A percentile compares a stretch with the other conserved stretches of the same genome.
phyloP scores from a whole-genome alignment of 148 eudicot species.

The Nepenthes mirabilis region DNA sequence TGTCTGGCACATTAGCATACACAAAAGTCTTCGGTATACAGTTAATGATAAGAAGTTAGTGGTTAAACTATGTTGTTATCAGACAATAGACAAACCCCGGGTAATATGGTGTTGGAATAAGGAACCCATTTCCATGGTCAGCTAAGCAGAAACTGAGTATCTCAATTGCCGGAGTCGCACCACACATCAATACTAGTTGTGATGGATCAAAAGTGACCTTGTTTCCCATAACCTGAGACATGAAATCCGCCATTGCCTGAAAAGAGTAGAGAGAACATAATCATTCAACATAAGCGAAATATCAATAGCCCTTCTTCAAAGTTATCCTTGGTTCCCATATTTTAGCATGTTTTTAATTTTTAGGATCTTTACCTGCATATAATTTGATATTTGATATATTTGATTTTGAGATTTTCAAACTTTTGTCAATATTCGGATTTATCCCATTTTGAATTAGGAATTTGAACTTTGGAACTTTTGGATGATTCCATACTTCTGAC shows the following conservation, averaged over 20 bases:
- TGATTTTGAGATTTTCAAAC: too few relatives aligned
- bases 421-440: too few relatives aligned
- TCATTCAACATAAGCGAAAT: neutral
- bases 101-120: conserved; percentile 86
- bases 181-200: conserved; percentile 64
- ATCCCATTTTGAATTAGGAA: too few relatives aligned
- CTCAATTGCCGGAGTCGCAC: conserved; percentile 91
- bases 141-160: conserved; percentile 84
- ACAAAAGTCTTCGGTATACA: conserved; percentile 46
- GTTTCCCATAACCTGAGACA: conserved; percentile 60
- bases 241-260: conserved; percentile 76
- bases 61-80: neutral
- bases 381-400: too few relatives aligned
- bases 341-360: too few relatives aligned
- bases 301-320: neutral
- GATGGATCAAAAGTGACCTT: conserved; percentile 49
- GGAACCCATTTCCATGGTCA: conserved; percentile 80
- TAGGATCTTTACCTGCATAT: too few relatives aligned
- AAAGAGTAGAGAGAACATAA: conserved; percentile 2
- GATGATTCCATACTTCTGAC: too few relatives aligned
- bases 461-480: too few relatives aligned
- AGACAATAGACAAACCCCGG: conserved; percentile 53
- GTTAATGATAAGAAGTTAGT: neutral
- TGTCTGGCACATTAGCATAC: neutral
- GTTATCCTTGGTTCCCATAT: too few relatives aligned